These are phyloP conservation scores for Acacia melanoxylon DNA, from an alignment of 306 rosid genomes.

Conservation along the genomic window DNA sequence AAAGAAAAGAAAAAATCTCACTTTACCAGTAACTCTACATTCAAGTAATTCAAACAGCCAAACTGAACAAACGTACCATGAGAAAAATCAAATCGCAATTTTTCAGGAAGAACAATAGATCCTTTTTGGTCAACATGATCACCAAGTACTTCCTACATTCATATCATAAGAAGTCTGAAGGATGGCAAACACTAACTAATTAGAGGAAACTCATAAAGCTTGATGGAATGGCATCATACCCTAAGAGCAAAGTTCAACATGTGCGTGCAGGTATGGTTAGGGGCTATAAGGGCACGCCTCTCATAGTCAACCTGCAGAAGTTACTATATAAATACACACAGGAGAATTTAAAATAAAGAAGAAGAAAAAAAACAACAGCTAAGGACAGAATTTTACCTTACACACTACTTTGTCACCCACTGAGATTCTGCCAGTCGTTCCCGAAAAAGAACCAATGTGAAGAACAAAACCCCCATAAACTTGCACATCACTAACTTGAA, in stretches of 20 bases:
- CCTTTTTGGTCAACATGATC: conserved; percentile 93
- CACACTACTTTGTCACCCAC: conserved; percentile 80
- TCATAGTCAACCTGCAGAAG: conserved; percentile 78
- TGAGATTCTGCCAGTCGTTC: conserved; percentile 53
- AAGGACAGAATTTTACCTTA: conserved; percentile 52
- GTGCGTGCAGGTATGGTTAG: conserved; percentile 98
- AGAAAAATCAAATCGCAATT: conserved; percentile 93
- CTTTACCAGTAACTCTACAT: conserved; percentile 7
- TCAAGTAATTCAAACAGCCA: conserved; percentile 17
- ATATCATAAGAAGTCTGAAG: conserved; percentile 27
- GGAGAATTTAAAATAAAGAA: neutral
- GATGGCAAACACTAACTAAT: conserved; percentile 9
- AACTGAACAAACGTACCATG: conserved; percentile 64
- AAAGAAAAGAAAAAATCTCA: conserved; percentile 33
- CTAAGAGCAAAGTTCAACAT: conserved; percentile 96
- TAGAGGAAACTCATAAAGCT: neutral
- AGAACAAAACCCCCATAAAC: conserved; percentile 83
- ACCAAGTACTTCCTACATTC: conserved; percentile 89
- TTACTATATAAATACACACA: conserved; percentile 22
- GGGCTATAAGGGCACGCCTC: conserved; percentile 83
- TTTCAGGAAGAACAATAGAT: conserved; percentile 96
- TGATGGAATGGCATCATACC: conserved; percentile 48
- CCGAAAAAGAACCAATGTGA: conserved; percentile 75
- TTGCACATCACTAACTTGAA: conserved; percentile 83
- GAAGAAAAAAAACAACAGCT: neutral